Evolutionary conservation across 2,329 filamentous ascomycete genomes (phyloP), one percentile per base, ranked within the genome.

Genomic region (Cladophialophora carrionii): DNA sequence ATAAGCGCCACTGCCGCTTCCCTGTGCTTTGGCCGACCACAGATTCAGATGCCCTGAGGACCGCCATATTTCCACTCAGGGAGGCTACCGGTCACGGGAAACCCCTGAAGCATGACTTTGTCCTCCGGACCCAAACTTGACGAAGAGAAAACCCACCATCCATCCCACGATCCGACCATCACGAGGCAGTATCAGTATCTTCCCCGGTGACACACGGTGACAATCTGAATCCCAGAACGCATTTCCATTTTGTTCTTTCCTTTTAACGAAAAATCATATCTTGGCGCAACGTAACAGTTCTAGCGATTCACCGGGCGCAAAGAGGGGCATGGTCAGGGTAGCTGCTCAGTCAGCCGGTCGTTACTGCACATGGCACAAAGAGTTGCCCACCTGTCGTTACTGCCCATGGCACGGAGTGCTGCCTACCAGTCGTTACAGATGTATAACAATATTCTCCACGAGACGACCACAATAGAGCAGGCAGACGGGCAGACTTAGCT

Each of bases 341-440:
- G 7, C 5, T 32, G 29, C 31, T 54, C n/a, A 34, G 12, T 26
- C n/a, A 29, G 52, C 12, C 52, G 12, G 52, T 54, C 52, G 14
- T 54, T 54, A 54, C 52, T 29, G 52, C 52, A 52, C 26, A 29
- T 29, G 26, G 22, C 20, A 24, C 26, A 26, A 24, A 20, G 48
- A 52, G 37, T 43, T n/a, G 37, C 37, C 37, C 37, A 17, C 17
- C 37, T n/a, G 37, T 43, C 37, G 37, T 43, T 43, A n/a, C 17
- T 26, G 26, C 48, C 26, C 26, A 51, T 52, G 48, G 48, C 37
- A 43, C 37, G 5, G 22, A 4, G 12, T 5, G 26, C 34, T 54
- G 22, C 31, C 31, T 37, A 55, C 61, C 61, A 53, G 61, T 57
- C 60, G 24, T 55, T 56, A 60, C 57, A 20, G 57, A 32, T 60